A percentile compares a stretch with the other conserved stretches of the same genome.
These are phyloP conservation scores for Vigna mungo DNA, from an alignment of 306 rosid species.

Conservation along the genomic window DNA sequence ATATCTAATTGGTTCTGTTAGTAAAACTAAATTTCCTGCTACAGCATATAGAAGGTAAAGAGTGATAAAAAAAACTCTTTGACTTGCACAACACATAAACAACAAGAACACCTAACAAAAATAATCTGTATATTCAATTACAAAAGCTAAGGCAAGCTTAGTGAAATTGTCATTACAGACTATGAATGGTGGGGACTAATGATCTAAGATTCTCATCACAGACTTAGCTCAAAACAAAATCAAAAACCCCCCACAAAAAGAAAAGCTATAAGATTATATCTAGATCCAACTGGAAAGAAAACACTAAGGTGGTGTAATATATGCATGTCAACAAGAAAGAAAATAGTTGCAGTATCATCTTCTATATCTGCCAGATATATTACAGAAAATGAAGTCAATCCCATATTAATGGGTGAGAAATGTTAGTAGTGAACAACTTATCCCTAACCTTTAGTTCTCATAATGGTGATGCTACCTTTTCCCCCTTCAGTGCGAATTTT, in stretches of 20 bases:
- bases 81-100: neutral
- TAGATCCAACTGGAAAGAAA: conserved; percentile 39
- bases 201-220: conserved; percentile 44
- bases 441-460: conserved; percentile 88
- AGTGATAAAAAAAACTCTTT: neutral
- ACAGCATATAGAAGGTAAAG: neutral
- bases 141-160: conserved; percentile 50
- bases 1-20: neutral
- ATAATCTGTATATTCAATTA: conserved; percentile 41
- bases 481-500: conserved; percentile 95
- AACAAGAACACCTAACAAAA: conserved; percentile 24
- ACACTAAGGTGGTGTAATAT: conserved; percentile 55
- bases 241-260: conserved; percentile 33
- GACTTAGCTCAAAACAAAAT: conserved; percentile 30
- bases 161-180: conserved; percentile 36
- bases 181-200: conserved; percentile 18
- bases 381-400: conserved; percentile 45
- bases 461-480: conserved; percentile 97
- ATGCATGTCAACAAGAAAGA: conserved; percentile 35
- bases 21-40: neutral
- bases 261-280: conserved; percentile 36
- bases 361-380: conserved; percentile 41
- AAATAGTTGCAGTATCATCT: conserved; percentile 46
- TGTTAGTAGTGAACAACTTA: conserved; percentile 39
- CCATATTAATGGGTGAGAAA: conserved; percentile 35